Evolutionary conservation across 73 alveolate species (phyloP), one percentile per base, ranked within the genome.

Genomic region (Tetrahymena elliotti): DNA sequence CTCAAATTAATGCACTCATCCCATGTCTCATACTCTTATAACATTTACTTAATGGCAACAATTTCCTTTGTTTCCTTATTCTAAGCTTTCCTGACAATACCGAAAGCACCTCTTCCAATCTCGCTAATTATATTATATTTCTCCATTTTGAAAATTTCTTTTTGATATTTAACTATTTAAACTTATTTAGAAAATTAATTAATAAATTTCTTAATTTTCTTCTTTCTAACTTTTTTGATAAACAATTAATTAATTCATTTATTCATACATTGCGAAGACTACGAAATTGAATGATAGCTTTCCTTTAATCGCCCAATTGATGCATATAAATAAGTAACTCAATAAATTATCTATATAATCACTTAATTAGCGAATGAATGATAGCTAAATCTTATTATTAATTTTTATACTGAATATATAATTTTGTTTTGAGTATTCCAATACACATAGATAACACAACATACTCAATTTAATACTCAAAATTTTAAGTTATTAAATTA

Each of bases 1-100:
- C 99, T 96, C 95, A 34, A 94, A 52, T 94, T 13, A 22, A 94
- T 27, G 92, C 96, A 94, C 38, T 94, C 96, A 7, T 94, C 96
- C 82, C 68, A 38, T 10, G 95, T 83, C 36, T 88, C 82, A 84
- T 83, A 94, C 27, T 53, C 83, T 52, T 94, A 92, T 53, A 54
- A 83, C 52, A 94, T 84, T 82, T 41, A 84, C 95, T 94, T 94
- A 31, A 94, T 94, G 18, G 96, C 96, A 20, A 94, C 96, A 38
- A 53, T 33, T 84, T 94, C 92, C 38, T 92, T 53, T 6, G 93
- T 94, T 54, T 94, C 95, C 36, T 47, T 35, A 53, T 94, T 94
- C 31, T 40, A 37, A 41, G 94, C 96, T 38, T 68, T 88, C 35
- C 39, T 41, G 9, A 94, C 96, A 33, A 94, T 92, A 33, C 96